A percentile compares a stretch with the other conserved stretches of the same genome.
Evolutionary conservation across 768 basidiomycete species (phyloP).

Genomic region (Amanita molliuscula): DNA sequence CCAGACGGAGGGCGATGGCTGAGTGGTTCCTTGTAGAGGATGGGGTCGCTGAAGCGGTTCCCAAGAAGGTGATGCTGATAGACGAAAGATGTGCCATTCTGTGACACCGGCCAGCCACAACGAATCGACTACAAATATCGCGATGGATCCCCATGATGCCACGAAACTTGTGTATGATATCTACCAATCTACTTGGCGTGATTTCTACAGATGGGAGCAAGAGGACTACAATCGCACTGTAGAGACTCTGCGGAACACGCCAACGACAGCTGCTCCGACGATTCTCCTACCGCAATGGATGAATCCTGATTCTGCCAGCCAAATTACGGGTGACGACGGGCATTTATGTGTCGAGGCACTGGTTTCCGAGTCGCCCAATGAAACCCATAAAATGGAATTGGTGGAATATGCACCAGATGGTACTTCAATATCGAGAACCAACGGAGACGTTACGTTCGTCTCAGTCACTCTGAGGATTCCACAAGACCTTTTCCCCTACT

Average conservation of each 20-base stretch:
- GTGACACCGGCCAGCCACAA: not conserved
- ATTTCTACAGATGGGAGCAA: slow-evolving; percentile 17
- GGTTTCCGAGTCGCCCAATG: not conserved
- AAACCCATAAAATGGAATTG: not conserved
- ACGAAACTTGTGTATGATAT: slow-evolving; percentile 1
- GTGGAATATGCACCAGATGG: not conserved
- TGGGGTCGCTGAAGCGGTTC: slow-evolving; percentile 75
- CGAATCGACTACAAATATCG: not conserved
- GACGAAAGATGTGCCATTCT: slow-evolving; percentile 11
- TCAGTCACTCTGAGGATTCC: not conserved
- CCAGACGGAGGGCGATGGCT: slow-evolving; percentile 54
- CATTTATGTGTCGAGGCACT: not conserved
- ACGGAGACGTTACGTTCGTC: not conserved
- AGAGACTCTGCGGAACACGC: slow-evolving; percentile 6
- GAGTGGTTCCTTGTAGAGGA: slow-evolving; percentile 75
- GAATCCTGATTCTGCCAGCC: not conserved
- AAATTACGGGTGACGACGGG: not conserved
- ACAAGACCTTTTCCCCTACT: slow-evolving; percentile 4
- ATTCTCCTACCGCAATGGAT: slow-evolving; percentile 1
- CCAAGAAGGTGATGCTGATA: slow-evolving; percentile 62
- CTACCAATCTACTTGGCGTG: slow-evolving; percentile 11
- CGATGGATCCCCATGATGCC: not conserved
- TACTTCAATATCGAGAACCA: not conserved
- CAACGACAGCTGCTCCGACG: not conserved
- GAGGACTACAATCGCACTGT: slow-evolving; percentile 11